Conservation (phyloP, 495 filamentous ascomycete species). For the Amphirosellinia nigrospora region DNA sequence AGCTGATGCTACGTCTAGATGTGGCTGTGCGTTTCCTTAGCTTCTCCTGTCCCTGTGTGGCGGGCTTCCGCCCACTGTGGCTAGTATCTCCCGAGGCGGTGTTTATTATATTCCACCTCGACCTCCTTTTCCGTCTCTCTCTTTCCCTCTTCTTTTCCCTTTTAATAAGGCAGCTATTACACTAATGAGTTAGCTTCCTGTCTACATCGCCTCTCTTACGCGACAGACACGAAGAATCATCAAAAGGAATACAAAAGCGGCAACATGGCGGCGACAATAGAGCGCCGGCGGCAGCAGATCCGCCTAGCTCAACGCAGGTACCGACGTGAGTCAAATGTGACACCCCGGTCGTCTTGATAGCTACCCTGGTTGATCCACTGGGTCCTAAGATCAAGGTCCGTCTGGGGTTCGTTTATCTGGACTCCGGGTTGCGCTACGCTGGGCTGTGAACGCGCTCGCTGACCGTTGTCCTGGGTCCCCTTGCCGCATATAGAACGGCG, state of each 20-base stretch:
- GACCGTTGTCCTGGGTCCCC: not conserved
- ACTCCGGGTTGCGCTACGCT: not conserved
- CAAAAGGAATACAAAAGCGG: not conserved
- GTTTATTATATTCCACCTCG: too few relatives aligned
- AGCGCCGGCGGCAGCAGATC: constrained; percentile 32
- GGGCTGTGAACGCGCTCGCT: not conserved
- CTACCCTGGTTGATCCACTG: not conserved
- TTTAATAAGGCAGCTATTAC: not conserved
- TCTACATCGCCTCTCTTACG: not conserved
- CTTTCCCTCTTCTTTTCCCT: not conserved
- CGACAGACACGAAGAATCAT: not conserved
- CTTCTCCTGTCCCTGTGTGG: not conserved
- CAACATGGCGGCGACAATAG: not conserved
- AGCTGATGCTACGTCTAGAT: too few relatives aligned
- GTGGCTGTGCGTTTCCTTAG: not conserved
- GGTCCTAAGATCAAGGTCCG: not conserved
- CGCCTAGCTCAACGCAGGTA: constrained; percentile 33
- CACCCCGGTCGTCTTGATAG: constrained; percentile 4
- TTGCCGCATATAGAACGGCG: constrained; percentile 4
- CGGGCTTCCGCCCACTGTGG: not conserved
- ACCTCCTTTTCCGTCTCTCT: not conserved
- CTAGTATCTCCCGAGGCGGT: not conserved
- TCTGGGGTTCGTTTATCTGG: not conserved
- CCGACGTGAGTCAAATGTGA: constrained; percentile 27
- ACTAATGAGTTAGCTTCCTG: not conserved